Percentiles rank a stretch among this genome's conserved stretches.
phyloP scores from a whole-genome alignment of 164 flowering plant genomes.

The Liquidambar formosana region DNA sequence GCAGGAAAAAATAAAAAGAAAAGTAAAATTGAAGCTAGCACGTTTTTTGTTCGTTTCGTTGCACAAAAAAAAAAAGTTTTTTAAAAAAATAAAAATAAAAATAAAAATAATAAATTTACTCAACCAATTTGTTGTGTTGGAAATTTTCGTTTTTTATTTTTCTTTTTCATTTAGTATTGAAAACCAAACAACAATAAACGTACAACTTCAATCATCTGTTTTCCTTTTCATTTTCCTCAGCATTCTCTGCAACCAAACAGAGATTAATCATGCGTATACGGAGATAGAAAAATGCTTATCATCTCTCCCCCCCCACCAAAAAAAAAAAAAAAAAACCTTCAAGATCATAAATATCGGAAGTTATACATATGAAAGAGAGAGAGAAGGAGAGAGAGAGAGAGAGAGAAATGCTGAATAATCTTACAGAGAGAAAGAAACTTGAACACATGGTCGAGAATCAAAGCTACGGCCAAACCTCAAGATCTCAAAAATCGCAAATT shows the following conservation, averaged over 20 bases:
- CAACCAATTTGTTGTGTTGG: neutral
- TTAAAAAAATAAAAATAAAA: neutral
- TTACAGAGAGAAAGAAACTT: neutral
- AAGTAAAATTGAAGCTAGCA: neutral
- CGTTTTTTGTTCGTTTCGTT: too few relatives aligned
- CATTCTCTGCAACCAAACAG: constrained; percentile 15
- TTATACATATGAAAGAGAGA: too few relatives aligned
- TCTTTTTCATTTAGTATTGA: neutral
- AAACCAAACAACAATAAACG: neutral
- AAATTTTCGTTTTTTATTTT: neutral
- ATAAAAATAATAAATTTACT: neutral
- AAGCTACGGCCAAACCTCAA: neutral
- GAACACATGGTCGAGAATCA: neutral
- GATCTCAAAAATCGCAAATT: neutral
- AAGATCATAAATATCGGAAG: too few relatives aligned
- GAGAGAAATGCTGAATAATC: too few relatives aligned
- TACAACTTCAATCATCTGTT: neutral
- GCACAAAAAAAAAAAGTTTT: neutral
- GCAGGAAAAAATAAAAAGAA: neutral
- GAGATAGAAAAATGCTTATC: neutral
- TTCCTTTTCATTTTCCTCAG: neutral
- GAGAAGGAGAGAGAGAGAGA: too few relatives aligned
- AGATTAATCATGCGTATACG: neutral
- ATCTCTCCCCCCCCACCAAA: too few relatives aligned
- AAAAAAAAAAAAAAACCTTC: too few relatives aligned